A percentile compares a stretch with the other conserved stretches of the same genome.
These are phyloP conservation scores for Leccinum rimulosum DNA, from an alignment of 768 basidiomycete genomes.

Conservation along the genomic window DNA sequence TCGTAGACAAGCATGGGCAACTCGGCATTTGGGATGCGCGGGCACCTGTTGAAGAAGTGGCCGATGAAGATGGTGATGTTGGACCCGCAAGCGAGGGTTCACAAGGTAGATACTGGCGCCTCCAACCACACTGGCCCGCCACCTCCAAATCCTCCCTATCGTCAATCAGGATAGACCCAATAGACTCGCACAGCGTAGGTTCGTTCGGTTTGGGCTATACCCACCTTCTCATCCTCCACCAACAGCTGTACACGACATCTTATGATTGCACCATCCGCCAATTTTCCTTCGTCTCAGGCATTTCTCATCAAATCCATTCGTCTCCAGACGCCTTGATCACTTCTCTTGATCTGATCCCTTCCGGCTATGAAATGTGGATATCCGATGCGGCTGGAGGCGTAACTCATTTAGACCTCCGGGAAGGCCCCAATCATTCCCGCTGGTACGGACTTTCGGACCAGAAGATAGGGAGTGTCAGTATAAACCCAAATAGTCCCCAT, in stretches of 20 bases:
- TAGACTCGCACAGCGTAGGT: slow-evolving; percentile 68
- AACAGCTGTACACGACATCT: slow-evolving; percentile 73
- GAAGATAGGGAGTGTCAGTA: slow-evolving; percentile 77
- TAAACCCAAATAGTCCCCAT: slow-evolving; percentile 69
- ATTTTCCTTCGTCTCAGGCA: slow-evolving; percentile 68
- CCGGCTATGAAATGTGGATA: slow-evolving; percentile 82
- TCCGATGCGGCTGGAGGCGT: slow-evolving; percentile 70
- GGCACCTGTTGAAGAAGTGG: slow-evolving; percentile 61
- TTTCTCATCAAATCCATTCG: slow-evolving; percentile 67
- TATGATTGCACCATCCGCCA: slow-evolving; percentile 79
- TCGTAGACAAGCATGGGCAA: slow-evolving; percentile 77
- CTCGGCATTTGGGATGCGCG: slow-evolving; percentile 86
- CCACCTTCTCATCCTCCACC: background rate
- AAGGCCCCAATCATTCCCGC: slow-evolving; percentile 50
- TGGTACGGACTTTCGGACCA: slow-evolving; percentile 65
- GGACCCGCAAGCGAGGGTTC: slow-evolving; percentile 41
- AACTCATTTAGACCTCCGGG: slow-evolving; percentile 74
- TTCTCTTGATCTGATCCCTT: slow-evolving; percentile 66
- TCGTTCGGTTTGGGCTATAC: background rate
- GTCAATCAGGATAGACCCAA: slow-evolving; percentile 72
- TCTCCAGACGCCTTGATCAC: slow-evolving; percentile 58
- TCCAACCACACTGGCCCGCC: slow-evolving; percentile 84
- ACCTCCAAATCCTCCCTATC: slow-evolving; percentile 79
- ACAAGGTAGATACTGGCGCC: slow-evolving; percentile 75
- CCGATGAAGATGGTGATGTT: slow-evolving; percentile 61